These are phyloP conservation scores for Peniophora sp. DNA, from an alignment of 1,284 basidiomycete species.

Conservation along the genomic window DNA sequence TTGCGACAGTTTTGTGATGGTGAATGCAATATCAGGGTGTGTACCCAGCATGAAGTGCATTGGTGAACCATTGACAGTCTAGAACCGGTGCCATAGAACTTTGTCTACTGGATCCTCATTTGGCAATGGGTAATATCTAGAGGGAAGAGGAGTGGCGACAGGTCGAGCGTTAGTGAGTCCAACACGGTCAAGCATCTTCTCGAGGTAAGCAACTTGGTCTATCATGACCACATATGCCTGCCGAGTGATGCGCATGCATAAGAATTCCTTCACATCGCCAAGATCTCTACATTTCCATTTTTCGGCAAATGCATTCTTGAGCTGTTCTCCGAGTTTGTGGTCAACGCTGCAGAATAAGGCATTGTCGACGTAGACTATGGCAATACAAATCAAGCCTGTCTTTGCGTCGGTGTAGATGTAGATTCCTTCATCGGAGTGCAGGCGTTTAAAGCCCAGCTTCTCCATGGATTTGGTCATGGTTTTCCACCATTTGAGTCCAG, in stretches of 20 bases:
- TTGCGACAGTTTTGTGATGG: constrained; percentile 8
- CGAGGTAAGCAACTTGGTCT: constrained; percentile 13
- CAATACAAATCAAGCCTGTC: neutral
- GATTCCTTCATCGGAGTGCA: neutral
- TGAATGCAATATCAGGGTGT: constrained; percentile 19
- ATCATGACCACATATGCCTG: constrained; percentile 5
- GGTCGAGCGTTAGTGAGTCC: constrained; percentile 11
- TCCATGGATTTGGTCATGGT: constrained; percentile 4
- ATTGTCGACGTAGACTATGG: neutral
- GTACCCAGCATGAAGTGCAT: constrained; percentile 24
- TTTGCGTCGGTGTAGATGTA: neutral
- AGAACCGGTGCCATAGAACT: constrained; percentile 11
- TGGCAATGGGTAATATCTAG: constrained; percentile 4
- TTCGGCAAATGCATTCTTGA: constrained; percentile 12
- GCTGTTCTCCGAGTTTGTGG: neutral
- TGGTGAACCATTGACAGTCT: constrained; percentile 20
- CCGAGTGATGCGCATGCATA: constrained; percentile 15
- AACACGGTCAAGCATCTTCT: constrained; percentile 10
- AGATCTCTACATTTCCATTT: constrained; percentile 19
- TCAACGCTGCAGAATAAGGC: neutral
- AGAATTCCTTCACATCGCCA: constrained; percentile 15
- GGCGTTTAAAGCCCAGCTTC: constrained; percentile 1
- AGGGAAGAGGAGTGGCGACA: constrained; percentile 11
- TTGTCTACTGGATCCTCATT: constrained; percentile 7
- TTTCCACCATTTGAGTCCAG: constrained; percentile 4